A percentile compares a stretch with the other conserved stretches of the same genome.
phyloP scores from a whole-genome alignment of 2,329 filamentous ascomycete genomes.

The Domatiomyces catenatus region DNA sequence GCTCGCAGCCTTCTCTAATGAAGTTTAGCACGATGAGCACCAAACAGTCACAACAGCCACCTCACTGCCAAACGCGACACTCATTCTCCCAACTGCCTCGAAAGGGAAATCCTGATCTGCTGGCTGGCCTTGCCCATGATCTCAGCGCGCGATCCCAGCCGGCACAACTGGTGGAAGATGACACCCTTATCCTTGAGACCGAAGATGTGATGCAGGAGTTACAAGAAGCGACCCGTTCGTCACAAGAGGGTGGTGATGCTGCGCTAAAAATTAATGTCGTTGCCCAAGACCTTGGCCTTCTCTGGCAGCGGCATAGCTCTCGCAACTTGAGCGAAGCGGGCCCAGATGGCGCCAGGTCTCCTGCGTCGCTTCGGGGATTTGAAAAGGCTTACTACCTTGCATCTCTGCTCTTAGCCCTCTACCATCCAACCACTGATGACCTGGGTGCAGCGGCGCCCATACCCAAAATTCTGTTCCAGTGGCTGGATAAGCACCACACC shows the following conservation, averaged over 20 bases:
- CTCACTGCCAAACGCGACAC: conserved; percentile 4
- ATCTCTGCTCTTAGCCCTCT: conserved; percentile 59
- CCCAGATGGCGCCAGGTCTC: conserved; percentile 26
- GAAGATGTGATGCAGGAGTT: conserved; percentile 54
- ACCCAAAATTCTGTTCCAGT: conserved; percentile 66
- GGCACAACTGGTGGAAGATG: conserved; percentile 51
- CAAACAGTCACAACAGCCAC: conserved; percentile 24
- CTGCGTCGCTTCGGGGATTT: conserved; percentile 45
- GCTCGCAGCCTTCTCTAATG: conserved; percentile 13
- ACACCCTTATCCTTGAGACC: conserved; percentile 57
- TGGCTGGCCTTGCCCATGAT: conserved; percentile 57
- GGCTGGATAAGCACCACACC: conserved; percentile 64
- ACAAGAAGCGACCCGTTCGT: conserved; percentile 34
- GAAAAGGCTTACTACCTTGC: conserved; percentile 68
- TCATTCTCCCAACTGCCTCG: conserved; percentile 18
- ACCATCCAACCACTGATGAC: conserved; percentile 45
- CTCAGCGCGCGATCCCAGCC: conserved; percentile 43
- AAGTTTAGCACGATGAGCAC: conserved; percentile 28
- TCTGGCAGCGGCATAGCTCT: conserved; percentile 22
- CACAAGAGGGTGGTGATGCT: conserved; percentile 21
- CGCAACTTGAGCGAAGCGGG: conserved; percentile 42
- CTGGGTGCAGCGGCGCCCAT: conserved; percentile 32
- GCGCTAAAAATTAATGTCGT: conserved; percentile 5
- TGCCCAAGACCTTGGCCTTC: conserved; percentile 7
- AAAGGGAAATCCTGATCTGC: conserved; percentile 43